phyloP scores from a whole-genome alignment of 2,329 filamentous ascomycete genomes.

The Cordyceps fumosorosea region DNA sequence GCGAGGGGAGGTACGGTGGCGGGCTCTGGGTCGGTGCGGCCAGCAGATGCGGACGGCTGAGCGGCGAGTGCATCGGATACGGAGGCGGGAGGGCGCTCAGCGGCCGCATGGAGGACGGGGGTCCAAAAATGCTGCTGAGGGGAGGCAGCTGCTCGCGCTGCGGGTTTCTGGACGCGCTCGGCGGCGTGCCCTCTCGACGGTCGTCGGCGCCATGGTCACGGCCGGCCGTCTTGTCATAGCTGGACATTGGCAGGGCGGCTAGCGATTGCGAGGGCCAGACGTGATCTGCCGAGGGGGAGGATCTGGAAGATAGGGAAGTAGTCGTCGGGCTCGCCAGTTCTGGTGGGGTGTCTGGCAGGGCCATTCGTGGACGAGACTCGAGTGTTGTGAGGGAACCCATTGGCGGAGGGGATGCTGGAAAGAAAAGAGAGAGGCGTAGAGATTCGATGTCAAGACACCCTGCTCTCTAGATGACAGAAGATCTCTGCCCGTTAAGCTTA shows the following conservation, averaged over 20 bases:
- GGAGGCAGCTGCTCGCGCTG: conserved; percentile 46
- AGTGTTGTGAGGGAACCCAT: conserved; percentile 49
- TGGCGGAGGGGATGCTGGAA: conserved; percentile 29
- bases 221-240: conserved; percentile 44
- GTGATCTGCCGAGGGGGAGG: conserved; percentile 34
- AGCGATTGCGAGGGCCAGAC: conserved; percentile 24
- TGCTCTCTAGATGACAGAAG: neutral
- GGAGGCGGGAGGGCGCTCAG: conserved; percentile 37
- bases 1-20: conserved; percentile 42
- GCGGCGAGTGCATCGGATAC: conserved; percentile 37
- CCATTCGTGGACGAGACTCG: conserved; percentile 44
- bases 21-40: neutral
- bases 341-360: conserved; percentile 47
- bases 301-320: conserved; percentile 40
- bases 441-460: neutral
- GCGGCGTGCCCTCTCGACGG: conserved; percentile 15
- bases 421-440: neutral
- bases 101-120: conserved; percentile 36
- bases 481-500: neutral
- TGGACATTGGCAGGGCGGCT: conserved; percentile 51
- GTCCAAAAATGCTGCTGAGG: conserved; percentile 51
- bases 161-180: conserved; percentile 19
- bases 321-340: conserved; percentile 47
- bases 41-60: conserved; percentile 35
- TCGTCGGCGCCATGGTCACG: conserved; percentile 30